Percentiles rank a stretch among this genome's conserved stretches.
Conservation (phyloP, 78 protist species). For the Salpingoeca rosetta region DNA sequence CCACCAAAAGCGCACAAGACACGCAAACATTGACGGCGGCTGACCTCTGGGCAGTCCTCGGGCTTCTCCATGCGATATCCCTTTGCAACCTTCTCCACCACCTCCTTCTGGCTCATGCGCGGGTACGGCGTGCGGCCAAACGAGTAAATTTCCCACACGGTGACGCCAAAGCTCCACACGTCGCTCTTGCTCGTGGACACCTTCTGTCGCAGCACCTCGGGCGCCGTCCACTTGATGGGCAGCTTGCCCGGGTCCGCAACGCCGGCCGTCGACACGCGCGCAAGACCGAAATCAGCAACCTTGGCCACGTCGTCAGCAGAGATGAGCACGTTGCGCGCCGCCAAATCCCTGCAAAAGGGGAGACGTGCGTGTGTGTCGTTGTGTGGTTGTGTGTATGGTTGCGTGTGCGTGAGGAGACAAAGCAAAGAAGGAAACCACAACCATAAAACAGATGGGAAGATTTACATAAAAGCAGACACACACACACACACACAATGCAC, state of each 20-base stretch:
- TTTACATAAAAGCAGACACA: too few species aligned
- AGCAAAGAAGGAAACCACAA: too few species aligned
- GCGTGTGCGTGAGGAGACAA: too few species aligned
- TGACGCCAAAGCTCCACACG: slow-evolving; percentile 25
- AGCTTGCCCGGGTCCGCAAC: slow-evolving; percentile 1
- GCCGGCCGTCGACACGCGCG: neutral
- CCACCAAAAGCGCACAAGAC: too few species aligned
- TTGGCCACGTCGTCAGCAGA: neutral
- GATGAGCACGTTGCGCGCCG: slow-evolving; percentile 15
- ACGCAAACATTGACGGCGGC: too few species aligned
- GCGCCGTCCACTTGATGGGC: slow-evolving; percentile 33
- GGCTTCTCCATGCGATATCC: slow-evolving; percentile 12
- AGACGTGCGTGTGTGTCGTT: neutral
- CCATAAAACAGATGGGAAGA: too few species aligned
- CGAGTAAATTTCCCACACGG: slow-evolving; percentile 14
- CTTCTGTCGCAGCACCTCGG: slow-evolving; percentile 5
- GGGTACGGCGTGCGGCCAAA: slow-evolving; percentile 14
- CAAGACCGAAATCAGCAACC: slow-evolving; percentile 13
- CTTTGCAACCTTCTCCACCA: neutral
- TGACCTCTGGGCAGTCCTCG: slow-evolving; percentile 8
- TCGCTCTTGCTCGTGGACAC: neutral
- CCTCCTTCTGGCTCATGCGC: slow-evolving; percentile 4
- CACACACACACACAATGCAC: too few species aligned
- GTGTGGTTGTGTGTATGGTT: too few species aligned
- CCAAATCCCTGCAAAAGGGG: neutral